Base-by-base conservation (phyloP, 2,329 filamentous ascomycete genomes). In the Madurella mycetomatis region DNA sequence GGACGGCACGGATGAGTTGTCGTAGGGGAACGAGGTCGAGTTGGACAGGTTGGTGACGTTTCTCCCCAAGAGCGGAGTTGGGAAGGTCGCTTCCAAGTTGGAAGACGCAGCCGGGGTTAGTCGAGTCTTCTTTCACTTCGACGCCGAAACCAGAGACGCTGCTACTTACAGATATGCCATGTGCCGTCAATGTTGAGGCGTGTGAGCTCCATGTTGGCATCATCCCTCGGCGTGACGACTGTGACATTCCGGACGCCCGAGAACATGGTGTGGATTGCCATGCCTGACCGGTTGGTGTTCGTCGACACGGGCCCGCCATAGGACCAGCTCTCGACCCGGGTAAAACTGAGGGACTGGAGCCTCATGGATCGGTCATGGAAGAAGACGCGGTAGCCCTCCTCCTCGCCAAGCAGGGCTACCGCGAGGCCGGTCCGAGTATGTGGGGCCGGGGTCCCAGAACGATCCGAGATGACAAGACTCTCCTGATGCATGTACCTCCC, bases 381-480 rank as follows among this genome's bases (percentile, higher is more conserved):
- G 54, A 65, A 71, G n/a, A 72, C 60, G 18, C 69, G 67, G 48
- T 72, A 71, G 12, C 69, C 69, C 2, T 62, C 53, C 15, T 59
- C 59, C 2, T 61, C 56, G n/a, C 67, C 66, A 11, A 72, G 62
- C n/a, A 69, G 56, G 2, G 69, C 61, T 1, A 62, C 66, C 5
- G 65, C 54, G 4, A 72, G 55, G 13, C 66, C 68, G 0, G 68
- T 67, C 19, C 60, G 50, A 12, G 59, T 42, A 17, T 69, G 61
- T 7, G 66, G 57, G 9, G 62, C 54, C 8, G 62, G 57, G 5
- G 63, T 57, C 2, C 53, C 43, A 9, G 41, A 15, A n/a, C 46
- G 41, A 32, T 54, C 52, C n/a, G 52, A 54, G 42, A 54, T 54
- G 13, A 55, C 53, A n/a, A 40, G 31, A 44, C 40, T 55, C n/a